Evolutionary conservation across 2,329 filamentous ascomycete genomes (phyloP).

Genomic region (Pseudogymnoascus sp.): DNA sequence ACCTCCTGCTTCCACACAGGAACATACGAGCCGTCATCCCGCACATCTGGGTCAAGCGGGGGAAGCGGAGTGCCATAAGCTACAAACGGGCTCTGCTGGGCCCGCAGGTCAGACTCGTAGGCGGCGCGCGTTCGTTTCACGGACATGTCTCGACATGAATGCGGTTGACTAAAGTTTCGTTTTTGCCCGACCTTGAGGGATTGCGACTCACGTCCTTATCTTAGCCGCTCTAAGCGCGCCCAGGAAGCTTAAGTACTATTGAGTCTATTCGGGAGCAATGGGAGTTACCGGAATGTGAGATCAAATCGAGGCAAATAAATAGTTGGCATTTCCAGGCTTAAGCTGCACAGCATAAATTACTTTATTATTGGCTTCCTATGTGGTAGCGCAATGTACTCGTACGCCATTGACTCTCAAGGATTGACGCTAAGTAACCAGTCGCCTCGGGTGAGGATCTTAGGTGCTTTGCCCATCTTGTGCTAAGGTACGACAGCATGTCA

Average conservation of each 20-base stretch:
- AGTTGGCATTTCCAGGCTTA: not conserved
- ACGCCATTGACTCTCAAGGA: not conserved
- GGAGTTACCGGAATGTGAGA: not conserved
- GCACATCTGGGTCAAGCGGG: conserved; percentile 61
- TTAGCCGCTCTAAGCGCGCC: conserved; percentile 11
- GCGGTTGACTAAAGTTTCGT: conserved; percentile 7
- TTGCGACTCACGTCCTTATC: conserved; percentile 7
- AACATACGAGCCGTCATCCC: conserved; percentile 86
- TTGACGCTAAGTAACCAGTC: conserved; percentile 2
- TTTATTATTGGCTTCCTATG: not conserved
- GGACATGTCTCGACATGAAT: conserved; percentile 46
- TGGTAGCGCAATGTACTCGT: not conserved
- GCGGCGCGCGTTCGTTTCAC: conserved; percentile 69
- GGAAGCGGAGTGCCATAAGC: conserved; percentile 80
- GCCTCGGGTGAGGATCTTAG: conserved; percentile 5
- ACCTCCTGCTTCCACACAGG: conserved; percentile 99
- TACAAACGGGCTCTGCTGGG: conserved; percentile 63
- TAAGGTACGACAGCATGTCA: conserved; percentile 6
- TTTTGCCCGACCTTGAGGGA: conserved; percentile 5
- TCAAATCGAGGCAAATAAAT: not conserved
- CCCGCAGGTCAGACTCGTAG: conserved; percentile 66
- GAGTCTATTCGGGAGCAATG: not conserved
- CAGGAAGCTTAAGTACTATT: conserved; percentile 3
- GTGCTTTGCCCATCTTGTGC: conserved; percentile 7
- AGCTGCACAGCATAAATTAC: not conserved